Evolutionary conservation across 2,329 filamentous ascomycete genomes (phyloP).

Genomic region (Sarocladium oryzae): DNA sequence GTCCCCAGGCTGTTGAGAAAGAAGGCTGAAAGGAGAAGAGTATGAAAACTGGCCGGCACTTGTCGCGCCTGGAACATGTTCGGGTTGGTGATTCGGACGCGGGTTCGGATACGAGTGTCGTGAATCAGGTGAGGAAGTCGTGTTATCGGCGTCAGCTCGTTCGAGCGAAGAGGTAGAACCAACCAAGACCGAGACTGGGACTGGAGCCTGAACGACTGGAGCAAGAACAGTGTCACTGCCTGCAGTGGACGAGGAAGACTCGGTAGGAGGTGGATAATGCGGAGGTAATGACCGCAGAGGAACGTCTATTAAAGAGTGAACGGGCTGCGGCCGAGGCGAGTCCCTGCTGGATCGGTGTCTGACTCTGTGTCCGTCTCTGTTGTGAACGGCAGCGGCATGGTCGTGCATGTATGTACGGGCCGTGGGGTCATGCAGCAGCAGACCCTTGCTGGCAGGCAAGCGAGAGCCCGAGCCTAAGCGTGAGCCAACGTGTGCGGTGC

Average conservation of each 20-base stretch:
- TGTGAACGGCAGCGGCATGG: slow-evolving; percentile 2
- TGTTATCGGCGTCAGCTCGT: background rate
- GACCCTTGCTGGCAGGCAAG: slow-evolving; percentile 2
- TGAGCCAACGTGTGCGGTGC: background rate
- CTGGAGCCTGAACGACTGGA: background rate
- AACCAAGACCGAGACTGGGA: background rate
- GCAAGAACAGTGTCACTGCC: background rate
- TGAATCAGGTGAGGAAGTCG: background rate
- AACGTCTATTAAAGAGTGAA: background rate
- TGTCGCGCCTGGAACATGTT: slow-evolving; percentile 1
- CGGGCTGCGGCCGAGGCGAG: background rate
- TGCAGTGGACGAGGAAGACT: background rate
- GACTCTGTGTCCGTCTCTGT: slow-evolving; percentile 4
- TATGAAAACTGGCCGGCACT: slow-evolving; percentile 12
- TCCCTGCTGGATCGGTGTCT: slow-evolving; percentile 7
- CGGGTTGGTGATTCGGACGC: background rate
- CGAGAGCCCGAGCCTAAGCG: background rate
- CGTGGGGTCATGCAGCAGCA: slow-evolving; percentile 8
- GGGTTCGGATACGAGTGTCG: background rate
- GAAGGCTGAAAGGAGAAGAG: slow-evolving; percentile 10
- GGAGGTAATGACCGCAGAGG: slow-evolving; percentile 9
- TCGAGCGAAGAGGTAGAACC: background rate
- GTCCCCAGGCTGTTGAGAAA: background rate
- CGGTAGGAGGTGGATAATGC: slow-evolving; percentile 2
- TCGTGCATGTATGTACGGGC: slow-evolving; percentile 5